These are phyloP conservation scores for Megacollybia platyphylla DNA, from an alignment of 1,284 basidiomycete species.

Conservation along the genomic window DNA sequence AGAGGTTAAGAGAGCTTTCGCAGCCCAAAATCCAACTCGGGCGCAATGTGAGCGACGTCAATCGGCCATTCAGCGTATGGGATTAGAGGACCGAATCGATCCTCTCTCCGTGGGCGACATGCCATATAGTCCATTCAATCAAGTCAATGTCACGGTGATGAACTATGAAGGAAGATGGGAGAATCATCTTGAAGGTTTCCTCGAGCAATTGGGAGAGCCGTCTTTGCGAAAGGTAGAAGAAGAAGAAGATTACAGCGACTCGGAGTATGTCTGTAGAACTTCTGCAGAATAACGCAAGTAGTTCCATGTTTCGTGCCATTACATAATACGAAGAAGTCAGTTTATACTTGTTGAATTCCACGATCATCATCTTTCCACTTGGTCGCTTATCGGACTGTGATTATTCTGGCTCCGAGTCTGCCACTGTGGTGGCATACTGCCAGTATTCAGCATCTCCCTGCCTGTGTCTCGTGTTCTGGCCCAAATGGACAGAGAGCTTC, in stretches of 20 bases:
- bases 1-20: constrained; percentile 9
- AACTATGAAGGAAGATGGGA: constrained; percentile 7
- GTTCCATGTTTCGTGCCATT: no score
- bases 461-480: constrained; percentile 50
- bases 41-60: background rate
- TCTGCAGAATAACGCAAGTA: no score
- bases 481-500: constrained; percentile 35
- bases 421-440: constrained; percentile 88
- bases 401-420: constrained; percentile 43
- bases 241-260: background rate
- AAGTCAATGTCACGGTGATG: constrained; percentile 6
- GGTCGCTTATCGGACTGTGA: constrained; percentile 61
- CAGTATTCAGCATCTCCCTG: constrained; percentile 69
- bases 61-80: constrained; percentile 5
- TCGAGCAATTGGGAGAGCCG: constrained; percentile 1
- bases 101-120: constrained; percentile 4
- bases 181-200: constrained; percentile 4
- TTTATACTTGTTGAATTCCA: no score
- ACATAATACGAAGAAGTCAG: no score
- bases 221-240: background rate
- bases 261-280: no score
- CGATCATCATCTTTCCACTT: constrained; percentile 32
- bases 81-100: constrained; percentile 2
- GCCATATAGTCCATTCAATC: constrained; percentile 6
- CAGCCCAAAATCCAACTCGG: constrained; percentile 4